These are phyloP conservation scores for Nicotiana undulata DNA, from an alignment of 257 asterid species.

Conservation along the genomic window DNA sequence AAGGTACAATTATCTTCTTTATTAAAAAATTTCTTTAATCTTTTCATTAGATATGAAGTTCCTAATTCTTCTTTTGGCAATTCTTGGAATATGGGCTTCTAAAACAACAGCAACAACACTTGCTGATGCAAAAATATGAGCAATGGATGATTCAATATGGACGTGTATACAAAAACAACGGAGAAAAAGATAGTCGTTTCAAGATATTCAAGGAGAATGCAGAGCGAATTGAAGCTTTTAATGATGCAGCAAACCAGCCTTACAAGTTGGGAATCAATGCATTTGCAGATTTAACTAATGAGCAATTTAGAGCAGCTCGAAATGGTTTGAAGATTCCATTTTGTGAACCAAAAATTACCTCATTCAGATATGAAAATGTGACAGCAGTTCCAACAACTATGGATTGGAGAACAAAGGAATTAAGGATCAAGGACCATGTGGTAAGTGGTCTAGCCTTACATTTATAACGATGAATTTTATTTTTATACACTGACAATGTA, in stretches of 20 bases:
- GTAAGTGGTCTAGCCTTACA: background rate
- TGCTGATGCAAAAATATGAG: constrained; percentile 4
- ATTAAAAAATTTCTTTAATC: background rate
- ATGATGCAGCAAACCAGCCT: constrained; percentile 5
- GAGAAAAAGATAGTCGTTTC: constrained; percentile 15
- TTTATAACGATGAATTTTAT: background rate
- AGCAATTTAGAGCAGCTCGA: constrained; percentile 13
- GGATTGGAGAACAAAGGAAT: constrained; percentile 21
- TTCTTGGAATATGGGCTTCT: constrained; percentile 7
- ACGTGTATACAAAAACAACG: constrained; percentile 8
- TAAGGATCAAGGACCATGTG: constrained; percentile 25
- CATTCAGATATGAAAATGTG: constrained; percentile 13
- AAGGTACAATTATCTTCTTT: background rate
- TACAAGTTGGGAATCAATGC: constrained; percentile 15
- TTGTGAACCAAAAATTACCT: background rate
- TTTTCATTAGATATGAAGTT: background rate
- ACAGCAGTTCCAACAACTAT: constrained; percentile 8
- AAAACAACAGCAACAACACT: constrained; percentile 11
- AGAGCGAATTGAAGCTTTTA: constrained; percentile 8
- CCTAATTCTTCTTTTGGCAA: background rate
- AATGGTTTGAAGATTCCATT: constrained; percentile 13
- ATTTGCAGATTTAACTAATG: constrained; percentile 16
- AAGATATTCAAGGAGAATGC: constrained; percentile 14
- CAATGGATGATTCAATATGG: constrained; percentile 16
- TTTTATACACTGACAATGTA: background rate